A percentile compares a stretch with the other conserved stretches of the same genome.
Evolutionary conservation across 2,329 filamentous ascomycete genomes (phyloP).

Genomic region (Pseudogymnoascus sp.): DNA sequence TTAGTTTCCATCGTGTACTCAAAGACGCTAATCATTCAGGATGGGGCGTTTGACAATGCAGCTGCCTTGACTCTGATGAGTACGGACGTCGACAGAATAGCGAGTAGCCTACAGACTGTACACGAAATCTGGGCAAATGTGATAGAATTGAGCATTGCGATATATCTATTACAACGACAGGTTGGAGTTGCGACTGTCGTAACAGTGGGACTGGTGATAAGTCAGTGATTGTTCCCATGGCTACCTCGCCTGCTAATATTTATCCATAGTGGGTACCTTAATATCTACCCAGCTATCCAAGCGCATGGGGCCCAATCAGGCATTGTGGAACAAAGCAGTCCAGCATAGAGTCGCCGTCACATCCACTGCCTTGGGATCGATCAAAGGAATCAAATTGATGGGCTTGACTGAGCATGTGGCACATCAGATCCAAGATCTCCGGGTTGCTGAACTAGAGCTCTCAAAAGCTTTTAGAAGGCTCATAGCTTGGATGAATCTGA

Average conservation of each 20-base stretch:
- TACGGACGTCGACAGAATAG: constrained; percentile 34
- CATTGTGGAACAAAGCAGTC: constrained; percentile 33
- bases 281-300: constrained; percentile 7
- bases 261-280: not conserved
- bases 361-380: constrained; percentile 33
- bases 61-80: constrained; percentile 42
- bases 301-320: not conserved
- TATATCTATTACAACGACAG: constrained; percentile 34
- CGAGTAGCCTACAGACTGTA: constrained; percentile 24
- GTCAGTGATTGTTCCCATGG: not conserved
- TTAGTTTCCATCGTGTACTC: constrained; percentile 44
- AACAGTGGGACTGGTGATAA: not conserved
- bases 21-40: constrained; percentile 35
- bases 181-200: constrained; percentile 25
- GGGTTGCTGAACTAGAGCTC: constrained; percentile 1
- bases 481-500: not conserved
- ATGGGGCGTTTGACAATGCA: constrained; percentile 28
- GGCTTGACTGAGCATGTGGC: constrained; percentile 28
- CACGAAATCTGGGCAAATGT: constrained; percentile 37
- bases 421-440: not conserved
- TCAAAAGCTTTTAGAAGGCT: constrained; percentile 12
- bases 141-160: constrained; percentile 34
- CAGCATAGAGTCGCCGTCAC: constrained; percentile 35
- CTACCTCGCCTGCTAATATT: not conserved
- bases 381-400: constrained; percentile 39